Percentiles rank a stretch among this genome's conserved stretches.
These are phyloP conservation scores for Nothopassalora personata DNA, from an alignment of 2,329 filamentous ascomycete species.

Conservation along the genomic window DNA sequence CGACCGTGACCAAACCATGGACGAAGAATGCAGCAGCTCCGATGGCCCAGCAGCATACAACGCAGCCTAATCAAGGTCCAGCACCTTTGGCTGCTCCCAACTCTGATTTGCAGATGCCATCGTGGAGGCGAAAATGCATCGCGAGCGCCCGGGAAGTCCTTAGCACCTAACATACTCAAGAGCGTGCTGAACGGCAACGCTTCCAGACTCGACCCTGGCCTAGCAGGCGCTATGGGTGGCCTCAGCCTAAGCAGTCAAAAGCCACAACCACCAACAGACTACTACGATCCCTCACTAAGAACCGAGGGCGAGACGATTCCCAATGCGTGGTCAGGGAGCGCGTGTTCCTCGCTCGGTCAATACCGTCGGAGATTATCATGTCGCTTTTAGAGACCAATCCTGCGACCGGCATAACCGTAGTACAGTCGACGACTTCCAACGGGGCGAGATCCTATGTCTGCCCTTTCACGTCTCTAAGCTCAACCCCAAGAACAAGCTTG, in stretches of 20 bases:
- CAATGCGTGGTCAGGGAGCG: background rate
- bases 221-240: background rate
- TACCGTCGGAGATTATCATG: background rate
- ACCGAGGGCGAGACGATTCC: background rate
- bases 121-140: background rate
- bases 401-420: background rate
- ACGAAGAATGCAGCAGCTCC: no score
- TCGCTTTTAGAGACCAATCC: background rate
- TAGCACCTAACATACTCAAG: background rate
- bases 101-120: no score
- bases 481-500: conserved; percentile 10
- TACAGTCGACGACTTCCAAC: conserved; percentile 9
- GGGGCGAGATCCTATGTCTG: conserved; percentile 16
- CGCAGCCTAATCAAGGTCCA: background rate
- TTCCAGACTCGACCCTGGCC: background rate
- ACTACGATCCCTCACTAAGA: background rate
- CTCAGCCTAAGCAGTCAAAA: background rate
- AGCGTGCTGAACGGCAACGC: background rate
- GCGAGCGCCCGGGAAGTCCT: background rate
- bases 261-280: background rate
- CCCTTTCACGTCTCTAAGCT: conserved; percentile 18
- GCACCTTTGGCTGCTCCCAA: background rate
- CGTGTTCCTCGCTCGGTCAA: background rate
- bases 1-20: no score
- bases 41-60: no score